phyloP scores from a whole-genome alignment of 225 moss, liverwort and hornwort genomes.

The Sphagnum contortum region DNA sequence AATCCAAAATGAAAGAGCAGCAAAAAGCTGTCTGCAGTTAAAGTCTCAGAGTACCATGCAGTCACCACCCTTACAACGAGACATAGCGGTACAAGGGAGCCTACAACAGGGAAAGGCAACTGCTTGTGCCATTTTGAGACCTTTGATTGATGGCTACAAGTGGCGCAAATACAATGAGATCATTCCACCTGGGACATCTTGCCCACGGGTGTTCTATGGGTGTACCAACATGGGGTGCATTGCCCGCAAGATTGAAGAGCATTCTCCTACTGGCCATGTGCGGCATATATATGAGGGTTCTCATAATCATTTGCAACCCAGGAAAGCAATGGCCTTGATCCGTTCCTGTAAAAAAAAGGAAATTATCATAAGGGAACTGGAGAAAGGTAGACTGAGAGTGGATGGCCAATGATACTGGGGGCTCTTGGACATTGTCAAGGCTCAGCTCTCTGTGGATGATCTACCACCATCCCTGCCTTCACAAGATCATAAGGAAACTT shows the following conservation, averaged over 20 bases:
- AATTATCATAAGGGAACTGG: no score
- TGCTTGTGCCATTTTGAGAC: slow-evolving; percentile 1
- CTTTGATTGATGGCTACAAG: slow-evolving; percentile 22
- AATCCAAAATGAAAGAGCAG: no score
- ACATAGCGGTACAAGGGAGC: neutral
- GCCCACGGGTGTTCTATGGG: slow-evolving; percentile 21
- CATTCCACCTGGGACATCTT: slow-evolving; percentile 5
- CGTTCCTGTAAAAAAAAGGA: neutral
- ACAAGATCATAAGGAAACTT: no score
- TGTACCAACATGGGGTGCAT: slow-evolving; percentile 32
- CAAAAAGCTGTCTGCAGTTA: no score
- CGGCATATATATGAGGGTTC: slow-evolving; percentile 21
- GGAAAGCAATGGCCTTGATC: slow-evolving; percentile 9
- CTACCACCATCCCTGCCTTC: no score
- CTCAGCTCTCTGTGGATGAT: no score
- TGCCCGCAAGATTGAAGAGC: slow-evolving; percentile 29
- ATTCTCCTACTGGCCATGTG: slow-evolving; percentile 14
- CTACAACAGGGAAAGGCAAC: slow-evolving; percentile 1
- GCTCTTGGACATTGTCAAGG: no score
- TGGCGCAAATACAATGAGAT: slow-evolving; percentile 27
- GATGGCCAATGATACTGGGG: no score
- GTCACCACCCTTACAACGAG: neutral
- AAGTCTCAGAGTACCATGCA: no score
- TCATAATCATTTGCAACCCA: slow-evolving; percentile 26
- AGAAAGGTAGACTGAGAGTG: no score